These are phyloP conservation scores for Shiraia bambusicola DNA, from an alignment of 2,329 filamentous ascomycete species.

Conservation along the genomic window DNA sequence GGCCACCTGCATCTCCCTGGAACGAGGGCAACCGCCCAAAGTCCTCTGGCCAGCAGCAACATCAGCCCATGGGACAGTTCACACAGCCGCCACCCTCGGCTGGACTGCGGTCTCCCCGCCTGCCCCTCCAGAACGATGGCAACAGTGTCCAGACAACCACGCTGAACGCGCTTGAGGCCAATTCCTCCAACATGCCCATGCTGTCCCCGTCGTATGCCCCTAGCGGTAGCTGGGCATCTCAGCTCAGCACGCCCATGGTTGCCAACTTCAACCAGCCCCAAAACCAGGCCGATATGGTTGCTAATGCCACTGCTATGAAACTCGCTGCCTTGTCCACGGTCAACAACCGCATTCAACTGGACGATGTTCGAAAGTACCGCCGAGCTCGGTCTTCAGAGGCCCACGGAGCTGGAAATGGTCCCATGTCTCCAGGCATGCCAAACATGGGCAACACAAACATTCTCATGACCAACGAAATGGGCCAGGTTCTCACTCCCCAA, in stretches of 20 bases:
- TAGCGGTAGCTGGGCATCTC: conserved; percentile 95
- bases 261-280: conserved; percentile 69
- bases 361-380: conserved; percentile 95
- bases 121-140: conserved; percentile 64
- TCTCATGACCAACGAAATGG: conserved; percentile 93
- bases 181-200: conserved; percentile 71
- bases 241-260: conserved; percentile 97
- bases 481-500: conserved; percentile 73
- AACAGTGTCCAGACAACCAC: conserved; percentile 81
- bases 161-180: conserved; percentile 70
- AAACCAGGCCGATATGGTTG: conserved; percentile 93
- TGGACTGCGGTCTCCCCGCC: conserved; percentile 77
- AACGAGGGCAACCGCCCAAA: conserved; percentile 68
- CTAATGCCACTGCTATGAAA: conserved; percentile 98
- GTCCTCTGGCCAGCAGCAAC: conserved; percentile 70
- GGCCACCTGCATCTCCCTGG: conserved; percentile 80
- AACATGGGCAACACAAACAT: conserved; percentile 70
- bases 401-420: conserved; percentile 59
- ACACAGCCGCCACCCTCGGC: conserved; percentile 73
- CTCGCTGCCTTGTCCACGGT: conserved; percentile 94
- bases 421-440: conserved; percentile 65
- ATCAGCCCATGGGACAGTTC: conserved; percentile 85
- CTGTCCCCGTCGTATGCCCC: conserved; percentile 76
- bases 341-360: conserved; percentile 95
- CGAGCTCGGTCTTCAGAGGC: conserved; percentile 87